Percentiles rank a stretch among this genome's conserved stretches.
Evolutionary conservation across 2,329 filamentous ascomycete species (phyloP).

Genomic region (Phyllosticta capitalensis): DNA sequence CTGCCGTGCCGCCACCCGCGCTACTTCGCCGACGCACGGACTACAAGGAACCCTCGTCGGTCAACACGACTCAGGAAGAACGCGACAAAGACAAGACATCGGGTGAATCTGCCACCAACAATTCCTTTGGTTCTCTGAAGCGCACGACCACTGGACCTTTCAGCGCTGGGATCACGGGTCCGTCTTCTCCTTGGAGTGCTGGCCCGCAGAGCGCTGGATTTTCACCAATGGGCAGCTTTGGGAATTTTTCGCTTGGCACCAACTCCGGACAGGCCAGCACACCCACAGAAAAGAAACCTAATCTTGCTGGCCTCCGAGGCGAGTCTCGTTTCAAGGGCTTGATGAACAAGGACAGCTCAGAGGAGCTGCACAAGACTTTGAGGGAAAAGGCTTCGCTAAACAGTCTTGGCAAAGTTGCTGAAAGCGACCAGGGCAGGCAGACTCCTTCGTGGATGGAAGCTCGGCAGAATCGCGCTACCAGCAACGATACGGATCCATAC

Average conservation of each 20-base stretch:
- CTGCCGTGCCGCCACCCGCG: slow-evolving; percentile 51
- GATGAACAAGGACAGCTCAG: slow-evolving; percentile 66
- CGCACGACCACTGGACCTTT: slow-evolving; percentile 47
- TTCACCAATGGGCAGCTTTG: slow-evolving; percentile 74
- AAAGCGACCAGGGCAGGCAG: slow-evolving; percentile 38
- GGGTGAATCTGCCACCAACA: slow-evolving; percentile 14
- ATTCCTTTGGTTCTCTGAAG: slow-evolving; percentile 37
- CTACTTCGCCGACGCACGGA: slow-evolving; percentile 54
- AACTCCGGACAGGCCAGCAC: slow-evolving; percentile 45
- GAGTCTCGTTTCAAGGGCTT: slow-evolving; percentile 82
- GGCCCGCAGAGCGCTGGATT: slow-evolving; percentile 54
- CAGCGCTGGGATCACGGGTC: slow-evolving; percentile 38
- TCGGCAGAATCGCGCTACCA: slow-evolving; percentile 37
- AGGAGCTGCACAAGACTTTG: slow-evolving; percentile 45
- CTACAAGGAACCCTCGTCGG: slow-evolving; percentile 41
- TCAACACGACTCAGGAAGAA: slow-evolving; percentile 36
- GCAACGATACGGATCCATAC: slow-evolving; percentile 66
- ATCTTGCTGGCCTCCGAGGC: slow-evolving; percentile 56
- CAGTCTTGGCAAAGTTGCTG: slow-evolving; percentile 44
- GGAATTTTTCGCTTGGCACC: slow-evolving; percentile 66
- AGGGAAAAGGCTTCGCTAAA: slow-evolving; percentile 48
- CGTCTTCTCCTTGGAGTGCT: slow-evolving; percentile 49
- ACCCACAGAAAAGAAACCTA: slow-evolving; percentile 59
- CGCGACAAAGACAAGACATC: slow-evolving; percentile 38
- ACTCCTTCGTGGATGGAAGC: slow-evolving; percentile 44